Conservation (phyloP, 1,139 yeast genomes). For the Geotrichum phurueaensis region DNA sequence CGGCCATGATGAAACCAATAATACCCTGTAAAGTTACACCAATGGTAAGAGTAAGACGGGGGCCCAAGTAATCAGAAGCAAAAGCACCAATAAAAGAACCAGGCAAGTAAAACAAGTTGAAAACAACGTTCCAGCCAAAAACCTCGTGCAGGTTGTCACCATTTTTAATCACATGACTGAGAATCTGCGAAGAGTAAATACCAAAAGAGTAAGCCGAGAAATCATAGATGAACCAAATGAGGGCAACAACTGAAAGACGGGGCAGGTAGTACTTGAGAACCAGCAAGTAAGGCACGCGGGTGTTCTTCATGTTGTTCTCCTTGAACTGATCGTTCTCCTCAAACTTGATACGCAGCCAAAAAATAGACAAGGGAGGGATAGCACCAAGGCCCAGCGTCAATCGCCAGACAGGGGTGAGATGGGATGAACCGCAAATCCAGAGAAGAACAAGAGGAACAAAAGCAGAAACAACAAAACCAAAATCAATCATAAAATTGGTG, state of each 20-base stretch:
- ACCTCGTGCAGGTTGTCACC: conserved; percentile 56
- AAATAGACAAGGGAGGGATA: conserved; percentile 75
- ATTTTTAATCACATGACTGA: conserved; percentile 54
- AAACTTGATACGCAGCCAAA: conserved; percentile 70
- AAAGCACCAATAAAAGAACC: conserved; percentile 83
- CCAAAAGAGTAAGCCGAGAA: conserved; percentile 85
- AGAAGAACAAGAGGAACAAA: conserved; percentile 81
- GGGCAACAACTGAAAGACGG: conserved; percentile 60
- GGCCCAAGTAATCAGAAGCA: conserved; percentile 81
- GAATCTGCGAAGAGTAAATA: conserved; percentile 66
- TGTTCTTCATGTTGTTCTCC: conserved; percentile 63
- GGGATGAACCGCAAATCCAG: conserved; percentile 70
- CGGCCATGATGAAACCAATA: conserved; percentile 85
- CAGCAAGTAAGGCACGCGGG: conserved; percentile 59
- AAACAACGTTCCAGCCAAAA: conserved; percentile 90
- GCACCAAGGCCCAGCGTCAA: conserved; percentile 88
- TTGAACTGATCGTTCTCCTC: conserved; percentile 65
- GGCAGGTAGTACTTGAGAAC: conserved; percentile 80
- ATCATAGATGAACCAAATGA: conserved; percentile 89
- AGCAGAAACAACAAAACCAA: conserved; percentile 77
- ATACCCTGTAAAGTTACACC: conserved; percentile 73
- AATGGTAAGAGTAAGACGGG: conserved; percentile 63
- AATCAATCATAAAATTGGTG: conserved; percentile 82
- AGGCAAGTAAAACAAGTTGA: conserved; percentile 82
- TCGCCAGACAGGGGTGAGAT: conserved; percentile 85